phyloP scores from a whole-genome alignment of 2,329 filamentous ascomycete genomes.

The Chaetomiaceae sp. region DNA sequence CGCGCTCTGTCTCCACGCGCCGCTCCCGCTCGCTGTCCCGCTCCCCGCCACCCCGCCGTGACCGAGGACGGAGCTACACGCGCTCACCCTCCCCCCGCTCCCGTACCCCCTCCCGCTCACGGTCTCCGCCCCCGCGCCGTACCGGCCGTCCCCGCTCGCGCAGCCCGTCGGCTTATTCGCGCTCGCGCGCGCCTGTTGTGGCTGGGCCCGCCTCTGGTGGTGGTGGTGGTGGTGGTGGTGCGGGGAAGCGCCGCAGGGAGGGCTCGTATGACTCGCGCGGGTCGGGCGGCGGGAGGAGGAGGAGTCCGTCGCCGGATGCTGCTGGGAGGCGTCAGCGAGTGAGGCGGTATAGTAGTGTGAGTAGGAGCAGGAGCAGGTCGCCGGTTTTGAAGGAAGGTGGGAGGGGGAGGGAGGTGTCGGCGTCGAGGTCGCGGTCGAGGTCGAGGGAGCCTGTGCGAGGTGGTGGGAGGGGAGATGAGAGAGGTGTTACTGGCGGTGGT shows the following conservation, averaged over 20 bases:
- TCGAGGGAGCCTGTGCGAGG: conserved; percentile 2
- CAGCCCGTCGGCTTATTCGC: conserved; percentile 18
- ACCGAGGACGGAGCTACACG: conserved; percentile 12
- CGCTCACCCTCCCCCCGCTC: conserved; percentile 18
- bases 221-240: not conserved
- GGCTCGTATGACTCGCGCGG: too few relatives aligned
- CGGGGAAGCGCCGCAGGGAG: conserved; percentile 13
- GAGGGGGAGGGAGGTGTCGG: too few relatives aligned
- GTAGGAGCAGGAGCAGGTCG: too few relatives aligned
- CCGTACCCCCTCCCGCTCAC: conserved; percentile 13
- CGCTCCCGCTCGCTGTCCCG: conserved; percentile 9
- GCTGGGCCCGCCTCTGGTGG: too few relatives aligned
- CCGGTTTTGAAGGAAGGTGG: conserved; percentile 1
- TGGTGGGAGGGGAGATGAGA: not conserved
- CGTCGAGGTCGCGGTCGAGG: conserved; percentile 4
- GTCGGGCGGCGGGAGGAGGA: too few relatives aligned
- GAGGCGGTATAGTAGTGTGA: conserved; percentile 13
- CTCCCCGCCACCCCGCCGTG: conserved; percentile 13
- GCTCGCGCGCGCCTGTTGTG: conserved; percentile 5
- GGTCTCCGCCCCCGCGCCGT: conserved; percentile 8
- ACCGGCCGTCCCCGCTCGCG: conserved; percentile 12
- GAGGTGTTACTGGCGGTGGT: not conserved
- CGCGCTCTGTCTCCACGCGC: conserved; percentile 16
- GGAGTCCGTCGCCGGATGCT: too few relatives aligned
- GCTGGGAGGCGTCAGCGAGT: too few relatives aligned